A percentile compares a stretch with the other conserved stretches of the same genome.
Evolutionary conservation across 2,329 filamentous ascomycete species (phyloP).

Genomic region (Hypoxylon sp.): DNA sequence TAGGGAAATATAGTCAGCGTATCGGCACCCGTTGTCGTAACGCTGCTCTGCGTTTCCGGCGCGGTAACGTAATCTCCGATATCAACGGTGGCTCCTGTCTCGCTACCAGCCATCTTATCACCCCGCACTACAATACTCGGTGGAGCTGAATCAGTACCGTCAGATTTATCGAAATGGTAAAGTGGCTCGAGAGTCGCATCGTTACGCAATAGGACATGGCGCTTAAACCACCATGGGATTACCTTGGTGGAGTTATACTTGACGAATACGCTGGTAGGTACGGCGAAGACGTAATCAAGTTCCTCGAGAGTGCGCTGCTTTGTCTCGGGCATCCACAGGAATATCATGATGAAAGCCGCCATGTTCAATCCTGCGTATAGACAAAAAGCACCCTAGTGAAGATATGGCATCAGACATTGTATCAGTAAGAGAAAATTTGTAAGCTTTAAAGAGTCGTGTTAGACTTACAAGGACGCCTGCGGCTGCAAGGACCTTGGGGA

Average conservation of each 20-base stretch:
- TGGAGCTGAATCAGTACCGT: background rate
- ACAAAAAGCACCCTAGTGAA: conserved; percentile 59
- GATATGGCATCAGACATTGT: conserved; percentile 17
- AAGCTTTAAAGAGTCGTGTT: background rate
- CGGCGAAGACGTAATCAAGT: conserved; percentile 44
- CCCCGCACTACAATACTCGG: conserved; percentile 11
- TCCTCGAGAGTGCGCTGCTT: conserved; percentile 51
- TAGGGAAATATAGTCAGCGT: conserved; percentile 21
- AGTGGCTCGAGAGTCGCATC: conserved; percentile 33
- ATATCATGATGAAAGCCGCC: conserved; percentile 60
- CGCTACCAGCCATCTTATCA: conserved; percentile 12
- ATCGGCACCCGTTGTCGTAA: conserved; percentile 29
- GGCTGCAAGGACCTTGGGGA: conserved; percentile 59
- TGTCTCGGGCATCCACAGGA: conserved; percentile 59
- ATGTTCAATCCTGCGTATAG: conserved; percentile 65
- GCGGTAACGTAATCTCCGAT: conserved; percentile 12
- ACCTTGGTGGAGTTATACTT: conserved; percentile 41
- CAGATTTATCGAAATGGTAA: conserved; percentile 32
- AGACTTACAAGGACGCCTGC: conserved; percentile 56
- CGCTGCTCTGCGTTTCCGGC: conserved; percentile 12
- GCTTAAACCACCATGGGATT: conserved; percentile 43
- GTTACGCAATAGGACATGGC: conserved; percentile 29
- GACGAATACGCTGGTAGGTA: conserved; percentile 40
- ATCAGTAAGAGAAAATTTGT: background rate
- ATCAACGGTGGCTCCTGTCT: conserved; percentile 28